These are phyloP conservation scores for Scutellaria baicalensis DNA, from an alignment of 257 asterid species.

Conservation along the genomic window DNA sequence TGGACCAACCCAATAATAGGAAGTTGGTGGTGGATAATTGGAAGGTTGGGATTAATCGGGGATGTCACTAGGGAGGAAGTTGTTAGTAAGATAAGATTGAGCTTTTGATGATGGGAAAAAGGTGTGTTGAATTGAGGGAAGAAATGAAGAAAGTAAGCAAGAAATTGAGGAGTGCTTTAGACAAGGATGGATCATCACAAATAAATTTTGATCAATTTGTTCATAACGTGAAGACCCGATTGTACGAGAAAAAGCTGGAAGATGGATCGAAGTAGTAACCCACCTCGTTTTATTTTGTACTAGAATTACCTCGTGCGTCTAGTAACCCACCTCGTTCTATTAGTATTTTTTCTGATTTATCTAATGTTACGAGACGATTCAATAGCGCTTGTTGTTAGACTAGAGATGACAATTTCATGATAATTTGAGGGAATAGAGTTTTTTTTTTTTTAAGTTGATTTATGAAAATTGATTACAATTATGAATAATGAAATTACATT, in stretches of 20 bases:
- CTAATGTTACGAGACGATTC: too few species aligned
- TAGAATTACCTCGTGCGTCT: too few species aligned
- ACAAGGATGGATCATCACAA: background rate
- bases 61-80: background rate
- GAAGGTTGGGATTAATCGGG: background rate
- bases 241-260: background rate
- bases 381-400: too few species aligned
- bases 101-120: background rate
- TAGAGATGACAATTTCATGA: too few species aligned
- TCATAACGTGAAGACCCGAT: background rate
- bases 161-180: background rate
- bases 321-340: too few species aligned
- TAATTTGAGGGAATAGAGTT: too few species aligned
- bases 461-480: too few species aligned
- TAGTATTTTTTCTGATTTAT: too few species aligned
- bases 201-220: background rate
- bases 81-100: background rate
- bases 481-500: too few species aligned
- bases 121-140: background rate
- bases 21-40: background rate
- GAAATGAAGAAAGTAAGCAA: background rate
- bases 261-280: too few species aligned
- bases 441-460: too few species aligned
- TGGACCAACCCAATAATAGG: background rate
- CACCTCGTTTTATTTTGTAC: too few species aligned